Conservation (phyloP, 1,139 yeast genomes). For the Suhomyces terraborum region DNA sequence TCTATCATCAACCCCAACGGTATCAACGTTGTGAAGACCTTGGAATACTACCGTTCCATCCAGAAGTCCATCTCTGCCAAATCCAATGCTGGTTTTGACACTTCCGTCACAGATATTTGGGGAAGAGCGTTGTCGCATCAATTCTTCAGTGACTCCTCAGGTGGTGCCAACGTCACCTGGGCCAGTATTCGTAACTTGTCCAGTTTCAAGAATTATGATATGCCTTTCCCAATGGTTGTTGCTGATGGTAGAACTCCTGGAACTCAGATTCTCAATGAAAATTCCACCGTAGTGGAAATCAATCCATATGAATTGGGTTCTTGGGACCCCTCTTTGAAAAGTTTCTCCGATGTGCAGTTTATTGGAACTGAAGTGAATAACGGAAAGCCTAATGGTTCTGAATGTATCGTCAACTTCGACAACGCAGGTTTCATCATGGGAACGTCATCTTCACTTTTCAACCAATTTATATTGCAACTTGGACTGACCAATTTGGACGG, state of each 20-base stretch:
- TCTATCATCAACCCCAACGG: constrained; percentile 46
- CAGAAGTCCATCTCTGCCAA: constrained; percentile 34
- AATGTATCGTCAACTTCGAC: constrained; percentile 63
- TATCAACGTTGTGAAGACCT: constrained; percentile 35
- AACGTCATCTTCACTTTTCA: constrained; percentile 71
- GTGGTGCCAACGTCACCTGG: constrained; percentile 43
- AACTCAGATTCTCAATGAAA: constrained; percentile 33
- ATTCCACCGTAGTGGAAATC: constrained; percentile 46
- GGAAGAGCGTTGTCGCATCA: constrained; percentile 45
- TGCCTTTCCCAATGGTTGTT: constrained; percentile 47
- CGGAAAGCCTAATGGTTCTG: constrained; percentile 29
- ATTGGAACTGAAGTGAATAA: constrained; percentile 36
- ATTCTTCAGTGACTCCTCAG: constrained; percentile 28
- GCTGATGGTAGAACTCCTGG: constrained; percentile 45
- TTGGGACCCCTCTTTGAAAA: constrained; percentile 44
- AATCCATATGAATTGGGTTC: constrained; percentile 48
- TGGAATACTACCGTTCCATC: constrained; percentile 35
- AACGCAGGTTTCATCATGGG: constrained; percentile 75
- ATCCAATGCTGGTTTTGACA: constrained; percentile 37
- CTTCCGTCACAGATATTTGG: constrained; percentile 48
- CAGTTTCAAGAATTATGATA: constrained; percentile 33
- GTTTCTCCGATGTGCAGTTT: constrained; percentile 36
- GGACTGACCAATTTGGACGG: constrained; percentile 23
- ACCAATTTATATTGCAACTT: constrained; percentile 33
- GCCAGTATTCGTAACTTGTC: constrained; percentile 33